These are phyloP conservation scores for Chloroidium sp. DNA, from an alignment of 163 green algal genomes.

Conservation along the genomic window DNA sequence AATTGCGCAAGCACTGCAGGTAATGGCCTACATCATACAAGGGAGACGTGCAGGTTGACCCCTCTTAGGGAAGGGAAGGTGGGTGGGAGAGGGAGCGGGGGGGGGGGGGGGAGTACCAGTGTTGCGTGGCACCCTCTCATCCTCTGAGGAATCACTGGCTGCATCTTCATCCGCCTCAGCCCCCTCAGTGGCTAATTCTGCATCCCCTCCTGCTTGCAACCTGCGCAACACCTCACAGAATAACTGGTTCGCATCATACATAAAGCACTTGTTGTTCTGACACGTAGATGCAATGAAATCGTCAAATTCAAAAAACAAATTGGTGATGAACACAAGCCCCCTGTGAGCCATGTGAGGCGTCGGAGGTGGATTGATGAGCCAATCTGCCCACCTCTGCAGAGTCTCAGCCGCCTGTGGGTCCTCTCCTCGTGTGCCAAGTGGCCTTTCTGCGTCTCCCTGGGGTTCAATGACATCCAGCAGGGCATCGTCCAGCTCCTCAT, in stretches of 20 bases:
- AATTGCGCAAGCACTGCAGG: too few species aligned
- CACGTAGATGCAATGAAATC: too few species aligned
- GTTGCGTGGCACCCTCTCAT: conserved; percentile 75
- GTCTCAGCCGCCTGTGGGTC: neutral
- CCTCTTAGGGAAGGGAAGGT: too few species aligned
- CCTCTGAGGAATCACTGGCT: conserved; percentile 77
- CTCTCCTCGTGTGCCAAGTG: neutral
- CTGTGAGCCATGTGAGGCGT: conserved; percentile 16
- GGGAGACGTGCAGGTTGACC: too few species aligned
- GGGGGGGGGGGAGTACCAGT: conserved; percentile 27
- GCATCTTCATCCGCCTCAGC: conserved; percentile 32
- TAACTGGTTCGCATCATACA: too few species aligned
- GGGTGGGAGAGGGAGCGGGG: too few species aligned
- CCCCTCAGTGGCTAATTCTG: neutral
- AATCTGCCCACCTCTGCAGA: too few species aligned
- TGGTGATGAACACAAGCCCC: neutral
- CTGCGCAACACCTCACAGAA: too few species aligned
- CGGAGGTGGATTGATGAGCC: conserved; percentile 18
- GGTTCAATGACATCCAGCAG: conserved; percentile 38
- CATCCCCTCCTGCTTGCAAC: neutral
- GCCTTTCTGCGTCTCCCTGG: conserved; percentile 5
- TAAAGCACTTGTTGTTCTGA: too few species aligned
- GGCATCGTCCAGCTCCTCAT: conserved; percentile 47
- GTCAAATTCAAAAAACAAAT: neutral
- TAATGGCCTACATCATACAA: too few species aligned